Evolutionary conservation across 2,329 filamentous ascomycete genomes (phyloP).

Genomic region (Nemania diffusa): DNA sequence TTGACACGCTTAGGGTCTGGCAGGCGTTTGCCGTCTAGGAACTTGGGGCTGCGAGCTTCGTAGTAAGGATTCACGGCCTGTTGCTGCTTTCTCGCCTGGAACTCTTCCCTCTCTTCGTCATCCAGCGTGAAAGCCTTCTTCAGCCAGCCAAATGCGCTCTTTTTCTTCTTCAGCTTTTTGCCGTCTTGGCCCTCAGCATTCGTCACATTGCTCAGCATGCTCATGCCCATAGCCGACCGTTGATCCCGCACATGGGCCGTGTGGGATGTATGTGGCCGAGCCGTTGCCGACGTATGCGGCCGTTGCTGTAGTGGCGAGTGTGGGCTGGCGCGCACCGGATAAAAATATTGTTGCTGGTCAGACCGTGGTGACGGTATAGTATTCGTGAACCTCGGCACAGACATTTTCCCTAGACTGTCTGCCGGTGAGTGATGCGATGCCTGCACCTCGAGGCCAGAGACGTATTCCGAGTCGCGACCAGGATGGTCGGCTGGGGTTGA

Average conservation of each 20-base stretch:
- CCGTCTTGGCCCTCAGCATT: slow-evolving; percentile 54
- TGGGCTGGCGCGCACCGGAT: slow-evolving; percentile 70
- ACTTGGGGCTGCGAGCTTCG: slow-evolving; percentile 62
- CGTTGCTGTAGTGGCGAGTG: slow-evolving; percentile 71
- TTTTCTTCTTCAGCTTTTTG: slow-evolving; percentile 66
- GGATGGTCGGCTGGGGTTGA: slow-evolving; percentile 47
- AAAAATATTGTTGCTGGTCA: slow-evolving; percentile 67
- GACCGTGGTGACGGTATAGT: slow-evolving; percentile 61
- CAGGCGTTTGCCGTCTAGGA: slow-evolving; percentile 64
- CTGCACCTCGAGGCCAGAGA: slow-evolving; percentile 58
- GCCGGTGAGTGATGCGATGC: slow-evolving; percentile 51
- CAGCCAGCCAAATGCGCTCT: slow-evolving; percentile 74
- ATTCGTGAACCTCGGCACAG: slow-evolving; percentile 53
- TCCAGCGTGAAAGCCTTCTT: slow-evolving; percentile 75
- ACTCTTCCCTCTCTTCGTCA: slow-evolving; percentile 70
- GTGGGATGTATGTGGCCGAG: slow-evolving; percentile 49
- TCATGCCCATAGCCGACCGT: slow-evolving; percentile 66
- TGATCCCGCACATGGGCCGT: slow-evolving; percentile 58
- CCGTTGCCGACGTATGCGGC: slow-evolving; percentile 63
- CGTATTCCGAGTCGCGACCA: slow-evolving; percentile 60
- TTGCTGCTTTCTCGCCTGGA: slow-evolving; percentile 65
- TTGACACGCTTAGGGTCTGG: slow-evolving; percentile 37
- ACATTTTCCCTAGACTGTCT: slow-evolving; percentile 48
- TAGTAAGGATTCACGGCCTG: slow-evolving; percentile 60
- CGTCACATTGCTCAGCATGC: slow-evolving; percentile 66